Conservation (phyloP, 2,329 filamentous ascomycete species). For the Kalaharituber pfeilii region DNA sequence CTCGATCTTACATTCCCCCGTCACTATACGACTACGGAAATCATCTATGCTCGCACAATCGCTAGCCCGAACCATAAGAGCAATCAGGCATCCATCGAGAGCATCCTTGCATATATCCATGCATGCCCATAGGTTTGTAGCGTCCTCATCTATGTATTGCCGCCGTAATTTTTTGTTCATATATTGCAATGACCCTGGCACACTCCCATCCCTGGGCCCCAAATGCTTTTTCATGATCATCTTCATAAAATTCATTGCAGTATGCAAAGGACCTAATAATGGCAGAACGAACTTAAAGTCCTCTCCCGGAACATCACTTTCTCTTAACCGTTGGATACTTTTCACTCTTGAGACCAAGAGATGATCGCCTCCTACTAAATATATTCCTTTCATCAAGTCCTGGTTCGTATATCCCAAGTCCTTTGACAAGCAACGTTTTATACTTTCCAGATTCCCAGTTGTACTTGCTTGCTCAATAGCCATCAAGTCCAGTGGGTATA, state of each 20-base stretch:
- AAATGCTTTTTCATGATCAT: background rate
- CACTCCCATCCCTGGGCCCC: background rate
- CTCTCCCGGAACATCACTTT: background rate
- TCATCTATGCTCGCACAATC: background rate
- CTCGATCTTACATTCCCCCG: background rate
- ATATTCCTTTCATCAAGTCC: background rate
- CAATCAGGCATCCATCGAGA: background rate
- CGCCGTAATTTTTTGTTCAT: background rate
- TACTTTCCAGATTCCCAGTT: background rate
- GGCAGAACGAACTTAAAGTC: background rate
- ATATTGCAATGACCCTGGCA: background rate
- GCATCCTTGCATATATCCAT: background rate
- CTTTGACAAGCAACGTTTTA: background rate
- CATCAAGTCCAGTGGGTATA: background rate
- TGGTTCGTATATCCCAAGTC: background rate
- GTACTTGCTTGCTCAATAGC: background rate
- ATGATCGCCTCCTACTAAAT: background rate
- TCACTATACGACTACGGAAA: background rate
- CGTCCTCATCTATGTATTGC: background rate
- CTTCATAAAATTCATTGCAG: background rate
- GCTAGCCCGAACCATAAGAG: background rate
- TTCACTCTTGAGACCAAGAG: background rate
- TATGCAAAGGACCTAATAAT: background rate
- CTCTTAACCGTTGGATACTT: background rate
- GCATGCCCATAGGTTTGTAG: background rate